Evolutionary conservation across 2,329 filamentous ascomycete species (phyloP).

Genomic region (Gyromitra esculenta): DNA sequence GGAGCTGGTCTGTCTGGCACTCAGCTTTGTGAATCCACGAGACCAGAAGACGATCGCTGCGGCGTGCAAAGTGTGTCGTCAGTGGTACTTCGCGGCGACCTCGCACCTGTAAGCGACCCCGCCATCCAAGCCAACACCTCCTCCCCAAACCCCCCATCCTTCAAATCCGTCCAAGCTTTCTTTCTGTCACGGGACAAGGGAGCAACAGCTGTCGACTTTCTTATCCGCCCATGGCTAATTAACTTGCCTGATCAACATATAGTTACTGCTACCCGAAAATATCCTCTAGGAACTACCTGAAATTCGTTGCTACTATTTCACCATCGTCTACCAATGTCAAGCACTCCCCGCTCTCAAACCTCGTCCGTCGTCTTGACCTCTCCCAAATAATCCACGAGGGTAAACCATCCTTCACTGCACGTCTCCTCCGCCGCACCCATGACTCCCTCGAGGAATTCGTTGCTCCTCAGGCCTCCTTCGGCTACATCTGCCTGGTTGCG

Average conservation of each 20-base stretch:
- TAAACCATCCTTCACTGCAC: constrained; percentile 48
- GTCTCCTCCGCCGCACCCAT: constrained; percentile 51
- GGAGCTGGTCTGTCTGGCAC: constrained; percentile 49
- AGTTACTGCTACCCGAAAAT: constrained; percentile 56
- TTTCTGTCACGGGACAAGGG: background rate
- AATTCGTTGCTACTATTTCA: constrained; percentile 54
- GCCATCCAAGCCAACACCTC: background rate
- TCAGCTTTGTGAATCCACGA: constrained; percentile 44
- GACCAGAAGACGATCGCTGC: constrained; percentile 48
- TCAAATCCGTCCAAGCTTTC: constrained; percentile 9
- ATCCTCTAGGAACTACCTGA: constrained; percentile 55
- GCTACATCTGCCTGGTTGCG: constrained; percentile 55
- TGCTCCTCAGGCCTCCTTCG: constrained; percentile 55
- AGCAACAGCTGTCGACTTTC: constrained; percentile 14
- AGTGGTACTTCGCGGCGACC: constrained; percentile 51
- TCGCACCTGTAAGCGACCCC: constrained; percentile 50
- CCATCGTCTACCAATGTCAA: constrained; percentile 53
- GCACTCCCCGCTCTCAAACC: constrained; percentile 53
- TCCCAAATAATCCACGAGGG: constrained; percentile 54
- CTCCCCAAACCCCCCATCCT: background rate
- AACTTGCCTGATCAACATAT: background rate
- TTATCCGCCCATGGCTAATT: background rate
- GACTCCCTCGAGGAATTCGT: constrained; percentile 51
- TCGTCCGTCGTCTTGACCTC: constrained; percentile 55
- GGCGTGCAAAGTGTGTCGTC: constrained; percentile 46